phyloP scores from a whole-genome alignment of 176 grass and related monocot genomes.

The Cymbopogon citratus region DNA sequence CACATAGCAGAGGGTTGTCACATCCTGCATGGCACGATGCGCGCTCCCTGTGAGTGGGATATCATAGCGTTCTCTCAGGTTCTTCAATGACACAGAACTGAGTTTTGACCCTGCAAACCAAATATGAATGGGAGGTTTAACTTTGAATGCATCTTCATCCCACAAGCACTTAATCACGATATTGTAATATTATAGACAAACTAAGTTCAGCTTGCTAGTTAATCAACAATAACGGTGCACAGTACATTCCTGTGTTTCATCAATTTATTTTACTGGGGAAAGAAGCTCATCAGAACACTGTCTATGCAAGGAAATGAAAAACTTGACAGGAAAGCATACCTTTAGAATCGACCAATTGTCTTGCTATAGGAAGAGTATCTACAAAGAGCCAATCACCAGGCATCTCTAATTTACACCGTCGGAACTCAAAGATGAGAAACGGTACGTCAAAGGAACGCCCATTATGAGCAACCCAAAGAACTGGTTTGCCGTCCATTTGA shows the following conservation, averaged over 20 bases:
- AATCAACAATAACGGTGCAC: background rate
- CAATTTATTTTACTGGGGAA: slow-evolving; percentile 7
- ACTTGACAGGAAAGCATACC: slow-evolving; percentile 37
- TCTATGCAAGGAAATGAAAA: slow-evolving; percentile 22
- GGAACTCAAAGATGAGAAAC: slow-evolving; percentile 68
- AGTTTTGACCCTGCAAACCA: slow-evolving; percentile 53
- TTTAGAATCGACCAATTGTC: slow-evolving; percentile 40
- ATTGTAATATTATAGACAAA: slow-evolving; percentile 12
- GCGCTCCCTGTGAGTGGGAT: slow-evolving; percentile 48
- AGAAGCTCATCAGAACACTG: slow-evolving; percentile 10
- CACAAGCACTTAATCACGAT: background rate
- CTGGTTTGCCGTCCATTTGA: slow-evolving; percentile 56
- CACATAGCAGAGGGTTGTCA: slow-evolving; percentile 54
- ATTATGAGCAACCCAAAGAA: slow-evolving; percentile 82
- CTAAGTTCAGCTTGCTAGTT: slow-evolving; percentile 17
- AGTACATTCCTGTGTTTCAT: background rate
- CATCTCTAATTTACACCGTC: slow-evolving; percentile 49
- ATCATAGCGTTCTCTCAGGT: slow-evolving; percentile 45
- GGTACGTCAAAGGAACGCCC: slow-evolving; percentile 72
- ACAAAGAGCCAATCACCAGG: slow-evolving; percentile 78
- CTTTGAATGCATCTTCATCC: background rate
- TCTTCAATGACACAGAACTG: slow-evolving; percentile 33
- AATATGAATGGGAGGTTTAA: slow-evolving; percentile 14
- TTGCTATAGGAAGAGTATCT: slow-evolving; percentile 66
- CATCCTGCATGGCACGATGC: slow-evolving; percentile 69